Base-by-base conservation (phyloP, 768 basidiomycete genomes). In the Rhodotorula diobovata region DNA sequence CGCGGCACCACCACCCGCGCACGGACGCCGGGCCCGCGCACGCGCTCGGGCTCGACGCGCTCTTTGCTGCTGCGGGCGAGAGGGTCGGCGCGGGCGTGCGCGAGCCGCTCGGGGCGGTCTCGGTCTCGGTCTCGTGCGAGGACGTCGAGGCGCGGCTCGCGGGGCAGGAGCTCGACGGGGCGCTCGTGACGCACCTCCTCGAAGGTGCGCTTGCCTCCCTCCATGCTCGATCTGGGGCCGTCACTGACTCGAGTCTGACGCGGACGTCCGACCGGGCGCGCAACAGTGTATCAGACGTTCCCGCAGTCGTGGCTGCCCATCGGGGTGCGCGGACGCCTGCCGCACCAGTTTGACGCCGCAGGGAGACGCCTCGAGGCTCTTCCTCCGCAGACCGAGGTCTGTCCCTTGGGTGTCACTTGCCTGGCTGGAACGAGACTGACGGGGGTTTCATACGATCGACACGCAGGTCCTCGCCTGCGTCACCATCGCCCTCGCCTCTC, bases 241-340 rank as follows among this genome's bases (percentile, higher is more conserved):
- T 9, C 16, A 21, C 45, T 46, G 12, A 4, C 45, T 46, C 20
- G 45, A 16, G 18, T 5, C 21, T 15, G 18, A 23, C 14, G 2
- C 28, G 30, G 50, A 18, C 20, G 20, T 30, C 28, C 35, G 0
- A 12, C 7, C 55, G 21, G 5, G 34, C 2, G 10, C 18, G 1
- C 1, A 23, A 12, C 70, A 75, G 73, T 75, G 1, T 72, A 75
- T 16, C 67, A 72, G 56, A 60, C 67, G 0, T 23, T 71, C 12
- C 74, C 74, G 15, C 71, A 72, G 32, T 64, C 61, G 20, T 75
- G 74, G 74, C 63, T 72, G 1, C 74, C 74, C 0, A 59, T 75
- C 4, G 57, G 57, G 25, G 61, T 62, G 0, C 63, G 71, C 2
- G 74, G 74, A 0, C 48, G 61, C 1, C 9, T 69, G 34, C 32